A percentile compares a stretch with the other conserved stretches of the same genome.
Evolutionary conservation across 331 rosid genomes (phyloP).

Genomic region (Phaseolus coccineus): DNA sequence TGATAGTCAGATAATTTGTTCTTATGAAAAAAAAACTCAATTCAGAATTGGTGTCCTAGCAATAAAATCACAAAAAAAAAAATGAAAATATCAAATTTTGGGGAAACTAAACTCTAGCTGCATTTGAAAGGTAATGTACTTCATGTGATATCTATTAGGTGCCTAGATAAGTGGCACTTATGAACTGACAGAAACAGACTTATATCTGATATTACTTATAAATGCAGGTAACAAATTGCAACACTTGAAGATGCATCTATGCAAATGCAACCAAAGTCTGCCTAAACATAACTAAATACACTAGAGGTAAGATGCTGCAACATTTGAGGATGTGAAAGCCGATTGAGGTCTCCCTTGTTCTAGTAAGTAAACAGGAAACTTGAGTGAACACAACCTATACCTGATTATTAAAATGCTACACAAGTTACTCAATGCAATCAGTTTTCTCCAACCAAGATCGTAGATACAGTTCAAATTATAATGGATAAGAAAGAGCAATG

Average conservation of each 20-base stretch:
- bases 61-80: conserved; percentile 30
- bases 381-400: neutral
- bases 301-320: conserved; percentile 1
- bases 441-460: conserved; percentile 17
- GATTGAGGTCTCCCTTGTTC: neutral
- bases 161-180: conserved; percentile 9
- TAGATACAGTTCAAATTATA: neutral
- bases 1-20: conserved; percentile 46
- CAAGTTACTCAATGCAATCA: conserved; percentile 2
- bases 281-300: neutral
- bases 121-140: conserved; percentile 21
- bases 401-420: conserved; percentile 28
- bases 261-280: conserved; percentile 14
- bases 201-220: neutral
- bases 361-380: conserved; percentile 8
- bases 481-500: neutral
- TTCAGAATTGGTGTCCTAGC: conserved; percentile 15
- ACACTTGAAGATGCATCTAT: conserved; percentile 9
- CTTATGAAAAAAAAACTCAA: conserved; percentile 32
- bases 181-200: conserved; percentile 22
- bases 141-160: conserved; percentile 2
- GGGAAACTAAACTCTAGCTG: conserved; percentile 30
- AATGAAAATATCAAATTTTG: neutral
- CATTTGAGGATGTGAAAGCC: neutral
- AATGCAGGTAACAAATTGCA: too few relatives aligned